A percentile compares a stretch with the other conserved stretches of the same genome.
These are phyloP conservation scores for Ceratocystis variospora DNA, from an alignment of 2,329 filamentous ascomycete genomes.

Conservation along the genomic window DNA sequence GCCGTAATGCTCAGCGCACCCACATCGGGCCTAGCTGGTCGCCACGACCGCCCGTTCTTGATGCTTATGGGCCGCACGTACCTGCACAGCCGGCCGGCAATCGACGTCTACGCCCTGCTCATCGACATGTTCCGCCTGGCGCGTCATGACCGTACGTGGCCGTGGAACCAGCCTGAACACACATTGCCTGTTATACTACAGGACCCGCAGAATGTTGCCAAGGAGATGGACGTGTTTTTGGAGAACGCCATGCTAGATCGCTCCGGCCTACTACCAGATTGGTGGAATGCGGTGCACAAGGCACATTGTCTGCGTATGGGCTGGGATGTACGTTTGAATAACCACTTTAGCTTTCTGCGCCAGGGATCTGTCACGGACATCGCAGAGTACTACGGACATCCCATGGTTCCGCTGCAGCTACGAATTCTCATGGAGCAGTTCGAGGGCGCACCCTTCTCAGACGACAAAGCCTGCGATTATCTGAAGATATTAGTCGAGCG, in stretches of 20 bases:
- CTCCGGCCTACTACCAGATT: background rate
- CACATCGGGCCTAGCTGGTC: background rate
- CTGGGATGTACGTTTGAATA: background rate
- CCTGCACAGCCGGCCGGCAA: background rate
- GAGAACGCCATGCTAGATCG: background rate
- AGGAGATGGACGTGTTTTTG: background rate
- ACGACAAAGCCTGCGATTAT: background rate
- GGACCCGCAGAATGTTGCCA: background rate
- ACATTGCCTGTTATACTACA: background rate
- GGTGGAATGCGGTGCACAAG: background rate
- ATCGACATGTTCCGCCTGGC: background rate
- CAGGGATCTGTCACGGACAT: background rate
- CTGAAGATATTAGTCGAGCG: background rate
- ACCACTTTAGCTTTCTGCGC: background rate
- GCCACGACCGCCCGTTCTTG: background rate
- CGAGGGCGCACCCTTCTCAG: background rate
- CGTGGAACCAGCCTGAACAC: background rate
- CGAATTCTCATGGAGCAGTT: background rate
- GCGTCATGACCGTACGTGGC: background rate
- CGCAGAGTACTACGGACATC: background rate
- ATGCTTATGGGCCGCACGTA: background rate
- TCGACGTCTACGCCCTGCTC: background rate
- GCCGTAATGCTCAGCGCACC: background rate
- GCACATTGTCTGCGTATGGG: background rate
- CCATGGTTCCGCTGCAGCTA: background rate